Conservation (phyloP, 2,329 filamentous ascomycete genomes). For the Nannizzia gypsea region DNA sequence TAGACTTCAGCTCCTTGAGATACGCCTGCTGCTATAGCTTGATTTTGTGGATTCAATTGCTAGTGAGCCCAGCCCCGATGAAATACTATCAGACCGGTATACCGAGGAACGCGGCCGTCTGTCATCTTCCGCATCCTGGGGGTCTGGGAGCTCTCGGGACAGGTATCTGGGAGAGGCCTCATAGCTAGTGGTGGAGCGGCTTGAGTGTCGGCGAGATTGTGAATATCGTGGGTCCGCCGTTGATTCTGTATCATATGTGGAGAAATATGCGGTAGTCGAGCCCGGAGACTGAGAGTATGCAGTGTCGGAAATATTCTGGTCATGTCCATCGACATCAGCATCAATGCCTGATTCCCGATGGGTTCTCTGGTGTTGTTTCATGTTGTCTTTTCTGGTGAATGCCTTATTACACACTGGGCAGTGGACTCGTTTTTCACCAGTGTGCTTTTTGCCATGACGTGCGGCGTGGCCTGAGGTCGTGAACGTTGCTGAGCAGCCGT, state of each 20-base stretch:
- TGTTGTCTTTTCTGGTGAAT: conserved; percentile 58
- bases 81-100: conserved; percentile 8
- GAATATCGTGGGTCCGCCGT: neutral
- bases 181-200: conserved; percentile 6
- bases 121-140: neutral
- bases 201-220: conserved; percentile 5
- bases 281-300: neutral
- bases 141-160: neutral
- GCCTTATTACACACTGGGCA: conserved; percentile 57
- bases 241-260: conserved; percentile 3
- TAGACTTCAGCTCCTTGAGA: neutral
- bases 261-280: neutral
- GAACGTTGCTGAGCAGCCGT: conserved; percentile 50
- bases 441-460: conserved; percentile 58
- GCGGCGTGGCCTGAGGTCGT: conserved; percentile 56
- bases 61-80: conserved; percentile 8
- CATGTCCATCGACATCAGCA: conserved; percentile 13
- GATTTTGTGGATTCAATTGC: conserved; percentile 9
- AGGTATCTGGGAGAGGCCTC: conserved; percentile 4
- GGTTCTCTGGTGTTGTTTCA: conserved; percentile 56
- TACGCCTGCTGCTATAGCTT: conserved; percentile 1
- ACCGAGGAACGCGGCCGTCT: neutral
- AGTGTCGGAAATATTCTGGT: neutral
- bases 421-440: conserved; percentile 55
- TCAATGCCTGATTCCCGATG: conserved; percentile 34